These are phyloP conservation scores for Candida nitratophila DNA, from an alignment of 805 yeast genomes.

Conservation along the genomic window DNA sequence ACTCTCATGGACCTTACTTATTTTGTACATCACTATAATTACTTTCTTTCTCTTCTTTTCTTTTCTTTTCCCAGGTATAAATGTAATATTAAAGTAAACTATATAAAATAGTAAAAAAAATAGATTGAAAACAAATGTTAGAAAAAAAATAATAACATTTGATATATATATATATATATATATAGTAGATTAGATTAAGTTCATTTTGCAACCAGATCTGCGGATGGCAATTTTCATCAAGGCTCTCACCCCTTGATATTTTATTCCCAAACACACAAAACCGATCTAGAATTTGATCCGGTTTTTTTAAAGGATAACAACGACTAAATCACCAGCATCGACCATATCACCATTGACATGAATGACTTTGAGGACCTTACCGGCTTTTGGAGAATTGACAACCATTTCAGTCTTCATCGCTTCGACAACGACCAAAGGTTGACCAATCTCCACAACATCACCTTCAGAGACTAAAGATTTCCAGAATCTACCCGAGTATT, in stretches of 20 bases:
- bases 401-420: constrained; percentile 99
- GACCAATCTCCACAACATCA: constrained; percentile 64
- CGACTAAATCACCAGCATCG: constrained; percentile 93
- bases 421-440: constrained; percentile 82
- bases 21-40: no score
- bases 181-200: no score
- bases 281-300: no score
- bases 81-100: no score
- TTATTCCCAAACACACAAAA: no score
- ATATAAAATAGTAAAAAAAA: no score
- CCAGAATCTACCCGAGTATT: constrained; percentile 97
- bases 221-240: no score
- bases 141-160: neutral
- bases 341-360: constrained; percentile 93
- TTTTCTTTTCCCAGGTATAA: no score
- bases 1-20: no score
- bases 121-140: neutral
- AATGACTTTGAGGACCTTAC: constrained; percentile 64
- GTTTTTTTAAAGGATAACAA: constrained; percentile 50
- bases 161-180: no score
- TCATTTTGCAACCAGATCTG: no score
- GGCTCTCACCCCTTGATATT: constrained; percentile 2
- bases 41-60: no score
- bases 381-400: constrained; percentile 62
- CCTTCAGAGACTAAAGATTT: constrained; percentile 79